Evolutionary conservation across 768 basidiomycete genomes (phyloP), one percentile per base, ranked within the genome.

Genomic region (Termitomyces heimii): DNA sequence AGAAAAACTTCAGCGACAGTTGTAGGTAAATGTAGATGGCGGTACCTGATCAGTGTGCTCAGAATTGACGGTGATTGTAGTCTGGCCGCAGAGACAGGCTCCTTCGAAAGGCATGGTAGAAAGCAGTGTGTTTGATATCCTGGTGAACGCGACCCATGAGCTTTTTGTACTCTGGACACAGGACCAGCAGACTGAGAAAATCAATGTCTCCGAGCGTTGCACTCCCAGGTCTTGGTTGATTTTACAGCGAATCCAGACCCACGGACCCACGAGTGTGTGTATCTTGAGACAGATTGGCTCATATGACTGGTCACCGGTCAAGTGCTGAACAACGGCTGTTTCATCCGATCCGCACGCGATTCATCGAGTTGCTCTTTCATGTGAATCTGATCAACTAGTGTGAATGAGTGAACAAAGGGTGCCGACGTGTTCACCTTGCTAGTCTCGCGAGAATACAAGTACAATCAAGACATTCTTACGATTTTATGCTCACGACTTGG

Each of bases 61-160:
- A n/a, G 67, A 67, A 12, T 60, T 56, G 49, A 72, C 59, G 16
- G 59, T 54, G 42, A 74, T 59, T 32, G 64, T 72, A 28, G 68
- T 67, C 60, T 71, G 60, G 18, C 71, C 73, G 54, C 71, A 74
- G 50, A 72, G 70, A 56, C 70, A 72, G 5, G 64, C 47, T 62
- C 71, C 71, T 54, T 67, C 57, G 65, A 64, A 61, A 52, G 66
- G 61, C 66, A 68, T 69, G 28, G 13, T 53, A 37, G 51, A n/a
- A 13, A 7, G 6, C 8, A 22, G 26, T 52, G n/a, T 16, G 35
- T 29, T 28, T 28, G 18, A n/a, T 34, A 32, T 22, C 3, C 20
- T 14, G 14, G n/a, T 34, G 13, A 39, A 28, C 10, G 3, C 35
- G 16, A n/a, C 26, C 14, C 24, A 51, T n/a, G 37, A 29, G 26